phyloP scores from a whole-genome alignment of 768 basidiomycete species.

The Serendipita vermifera region DNA sequence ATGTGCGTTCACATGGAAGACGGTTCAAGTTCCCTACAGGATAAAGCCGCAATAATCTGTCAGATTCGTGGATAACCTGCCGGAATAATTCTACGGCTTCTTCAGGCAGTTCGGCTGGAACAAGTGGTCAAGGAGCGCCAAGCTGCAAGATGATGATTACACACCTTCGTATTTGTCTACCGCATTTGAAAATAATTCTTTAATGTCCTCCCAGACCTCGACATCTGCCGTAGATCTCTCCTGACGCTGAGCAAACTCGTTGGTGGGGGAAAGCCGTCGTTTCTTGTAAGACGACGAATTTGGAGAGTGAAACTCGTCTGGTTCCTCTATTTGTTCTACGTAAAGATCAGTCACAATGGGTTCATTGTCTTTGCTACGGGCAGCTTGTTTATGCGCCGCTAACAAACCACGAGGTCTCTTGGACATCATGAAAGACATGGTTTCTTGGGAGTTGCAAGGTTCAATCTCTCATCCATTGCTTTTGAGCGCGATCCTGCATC shows the following conservation, averaged over 20 bases:
- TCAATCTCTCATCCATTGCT: background rate
- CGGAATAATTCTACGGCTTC: slow-evolving; percentile 45
- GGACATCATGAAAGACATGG: background rate
- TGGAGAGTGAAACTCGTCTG: background rate
- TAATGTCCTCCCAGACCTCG: slow-evolving; percentile 58
- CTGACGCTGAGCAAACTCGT: background rate
- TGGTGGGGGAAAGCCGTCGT: background rate
- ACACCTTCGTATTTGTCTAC: slow-evolving; percentile 46
- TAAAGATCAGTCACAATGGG: background rate
- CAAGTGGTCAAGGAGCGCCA: background rate
- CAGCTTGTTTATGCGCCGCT: background rate
- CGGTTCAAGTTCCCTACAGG: slow-evolving; percentile 38
- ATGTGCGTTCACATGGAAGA: slow-evolving; percentile 14
- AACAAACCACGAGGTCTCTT: slow-evolving; percentile 6
- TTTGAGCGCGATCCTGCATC: background rate
- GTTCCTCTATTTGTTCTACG: slow-evolving; percentile 4
- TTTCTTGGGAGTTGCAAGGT: background rate
- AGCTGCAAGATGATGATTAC: background rate
- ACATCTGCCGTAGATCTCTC: background rate
- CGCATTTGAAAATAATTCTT: slow-evolving; percentile 46
- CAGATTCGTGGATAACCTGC: slow-evolving; percentile 54
- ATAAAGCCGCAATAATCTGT: slow-evolving; percentile 43
- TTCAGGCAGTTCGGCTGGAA: slow-evolving; percentile 31
- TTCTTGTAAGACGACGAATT: background rate
- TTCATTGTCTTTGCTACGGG: background rate